Conservation (phyloP, 2,329 filamentous ascomycete species). For the Neophaeococcomyces mojaviensis region DNA sequence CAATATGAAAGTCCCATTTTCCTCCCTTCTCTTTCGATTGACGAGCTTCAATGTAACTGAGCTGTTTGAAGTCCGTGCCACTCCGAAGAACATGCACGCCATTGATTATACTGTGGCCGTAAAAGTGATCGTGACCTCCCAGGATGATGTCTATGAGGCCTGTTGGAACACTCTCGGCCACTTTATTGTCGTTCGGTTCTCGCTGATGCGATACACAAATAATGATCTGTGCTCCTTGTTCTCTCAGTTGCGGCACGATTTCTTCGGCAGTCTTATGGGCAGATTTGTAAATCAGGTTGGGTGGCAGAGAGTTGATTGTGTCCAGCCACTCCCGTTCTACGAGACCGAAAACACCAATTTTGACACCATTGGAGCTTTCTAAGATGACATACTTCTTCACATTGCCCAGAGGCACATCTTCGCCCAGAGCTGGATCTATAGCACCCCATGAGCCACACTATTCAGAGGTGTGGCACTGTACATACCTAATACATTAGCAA, state of each 20-base stretch:
- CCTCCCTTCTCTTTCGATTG: constrained; percentile 36
- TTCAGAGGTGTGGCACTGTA: constrained; percentile 21
- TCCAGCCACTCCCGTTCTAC: constrained; percentile 84
- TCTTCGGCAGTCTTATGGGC: constrained; percentile 68
- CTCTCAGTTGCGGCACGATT: constrained; percentile 63
- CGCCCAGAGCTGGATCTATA: constrained; percentile 71
- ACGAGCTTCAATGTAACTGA: constrained; percentile 78
- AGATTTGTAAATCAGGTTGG: constrained; percentile 73
- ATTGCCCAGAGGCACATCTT: constrained; percentile 66
- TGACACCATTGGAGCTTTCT: constrained; percentile 73
- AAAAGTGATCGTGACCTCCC: constrained; percentile 86
- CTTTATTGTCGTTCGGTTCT: constrained; percentile 81
- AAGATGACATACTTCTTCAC: constrained; percentile 69
- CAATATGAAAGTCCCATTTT: constrained; percentile 73
- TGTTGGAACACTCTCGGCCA: constrained; percentile 62
- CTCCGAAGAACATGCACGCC: constrained; percentile 78
- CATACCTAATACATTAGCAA: constrained; percentile 62
- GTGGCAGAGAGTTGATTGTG: constrained; percentile 79
- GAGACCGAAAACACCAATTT: constrained; percentile 75
- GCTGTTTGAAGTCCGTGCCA: constrained; percentile 84
- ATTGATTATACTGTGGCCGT: constrained; percentile 68
- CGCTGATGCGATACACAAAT: constrained; percentile 78
- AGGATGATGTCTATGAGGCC: constrained; percentile 78
- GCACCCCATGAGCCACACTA: constrained; percentile 76
- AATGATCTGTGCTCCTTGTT: constrained; percentile 73